Evolutionary conservation across 257 asterid species (phyloP), one percentile per base, ranked within the genome.

Genomic region (Rubia yunnanensis): DNA sequence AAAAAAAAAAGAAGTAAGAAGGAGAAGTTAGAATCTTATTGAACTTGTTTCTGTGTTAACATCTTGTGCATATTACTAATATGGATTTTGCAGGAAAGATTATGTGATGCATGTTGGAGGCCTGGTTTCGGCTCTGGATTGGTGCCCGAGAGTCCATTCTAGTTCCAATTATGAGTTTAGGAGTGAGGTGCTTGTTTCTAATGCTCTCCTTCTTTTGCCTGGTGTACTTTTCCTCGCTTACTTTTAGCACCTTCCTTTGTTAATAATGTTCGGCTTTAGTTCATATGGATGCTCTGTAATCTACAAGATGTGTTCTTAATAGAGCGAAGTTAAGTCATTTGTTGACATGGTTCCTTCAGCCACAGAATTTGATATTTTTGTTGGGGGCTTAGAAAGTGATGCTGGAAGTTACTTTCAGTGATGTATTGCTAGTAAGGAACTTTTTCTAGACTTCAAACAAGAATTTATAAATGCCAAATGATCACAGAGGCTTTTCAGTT

Each of bases 31-130:
- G n/a, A n/a, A 14, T 44, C 6, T 15, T 36, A 7, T 38, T 14
- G 5, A 18, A 27, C 13, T 10, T 30, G 50, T 20, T 66, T 24
- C 15, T 70, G 23, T 63, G 22, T 20, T 35, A 30, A 20, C 28
- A 22, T 52, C 6, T 70, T 30, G 14, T 24, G 23, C 22, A 36
- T 39, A 24, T 60, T 20, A 17, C 52, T 32, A 36, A 32, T 36
- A 27, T 69, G 53, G 30, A 62, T 52, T 72, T 81, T 83, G 78
- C 95, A 94, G 96, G 82, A 76, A 83, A 69, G 97, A 90, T 79
- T 77, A 80, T 73, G 79, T 90, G 60, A 76, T 94, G 88, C 53
- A 88, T 75, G 96, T 76, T 73, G 99, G 99, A 64, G 99, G 99
- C 76, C 58, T 81, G 23, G 89, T 86, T 36, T 94, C 96, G 95